These are phyloP conservation scores for Salvia hispanica DNA, from an alignment of 257 asterid species.

Conservation along the genomic window DNA sequence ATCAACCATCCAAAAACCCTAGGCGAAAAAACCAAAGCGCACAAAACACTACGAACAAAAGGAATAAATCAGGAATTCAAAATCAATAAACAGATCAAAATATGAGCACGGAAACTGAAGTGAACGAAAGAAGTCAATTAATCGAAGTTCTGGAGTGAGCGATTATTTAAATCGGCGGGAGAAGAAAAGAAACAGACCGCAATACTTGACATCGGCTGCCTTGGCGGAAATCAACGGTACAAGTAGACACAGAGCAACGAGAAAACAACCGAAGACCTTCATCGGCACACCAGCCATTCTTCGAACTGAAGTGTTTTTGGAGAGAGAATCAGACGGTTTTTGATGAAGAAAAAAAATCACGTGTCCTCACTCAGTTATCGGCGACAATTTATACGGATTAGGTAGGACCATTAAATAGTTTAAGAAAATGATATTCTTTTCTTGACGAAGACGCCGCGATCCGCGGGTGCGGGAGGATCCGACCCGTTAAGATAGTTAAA, in stretches of 20 bases:
- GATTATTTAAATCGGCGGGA: background rate
- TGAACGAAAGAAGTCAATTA: background rate
- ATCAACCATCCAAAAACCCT: slow-evolving; percentile 17
- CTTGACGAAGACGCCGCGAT: slow-evolving; percentile 25
- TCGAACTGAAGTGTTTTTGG: background rate
- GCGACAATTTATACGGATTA: background rate
- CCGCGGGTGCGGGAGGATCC: background rate
- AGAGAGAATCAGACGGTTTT: slow-evolving; percentile 10
- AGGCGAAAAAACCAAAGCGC: background rate
- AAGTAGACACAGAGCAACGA: slow-evolving; percentile 37
- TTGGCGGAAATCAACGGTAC: slow-evolving; percentile 44
- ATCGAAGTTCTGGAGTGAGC: background rate
- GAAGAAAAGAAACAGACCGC: slow-evolving; percentile 44
- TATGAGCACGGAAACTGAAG: background rate
- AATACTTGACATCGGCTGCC: slow-evolving; percentile 36
- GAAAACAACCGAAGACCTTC: slow-evolving; percentile 38
- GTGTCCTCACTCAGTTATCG: slow-evolving; percentile 20
- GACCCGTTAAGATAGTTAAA: background rate
- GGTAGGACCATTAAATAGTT: background rate
- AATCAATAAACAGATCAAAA: background rate
- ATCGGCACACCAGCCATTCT: slow-evolving; percentile 34
- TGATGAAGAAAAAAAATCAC: background rate
- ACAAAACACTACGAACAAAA: background rate
- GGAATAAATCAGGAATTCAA: background rate
- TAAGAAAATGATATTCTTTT: slow-evolving; percentile 30